Evolutionary conservation across 352 stramenopile genomes (phyloP).

Genomic region (Pythium phragmitis): DNA sequence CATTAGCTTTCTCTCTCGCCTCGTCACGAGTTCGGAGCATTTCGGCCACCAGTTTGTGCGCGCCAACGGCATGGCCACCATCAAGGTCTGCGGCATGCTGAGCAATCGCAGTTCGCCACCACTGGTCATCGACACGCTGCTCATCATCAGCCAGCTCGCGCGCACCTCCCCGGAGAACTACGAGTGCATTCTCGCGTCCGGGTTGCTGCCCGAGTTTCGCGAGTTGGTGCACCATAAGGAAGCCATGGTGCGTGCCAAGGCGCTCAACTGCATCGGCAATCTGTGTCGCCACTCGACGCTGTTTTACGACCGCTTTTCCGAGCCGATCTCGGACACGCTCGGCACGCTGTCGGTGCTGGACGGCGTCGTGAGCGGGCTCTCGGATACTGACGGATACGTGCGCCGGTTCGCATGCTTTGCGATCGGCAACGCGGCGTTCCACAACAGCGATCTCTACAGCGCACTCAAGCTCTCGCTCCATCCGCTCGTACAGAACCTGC

Average conservation of each 20-base stretch:
- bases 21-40: conserved; percentile 83
- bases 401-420: conserved; percentile 93
- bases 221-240: conserved; percentile 61
- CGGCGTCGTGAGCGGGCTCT: conserved; percentile 55
- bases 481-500: conserved; percentile 67
- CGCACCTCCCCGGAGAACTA: conserved; percentile 78
- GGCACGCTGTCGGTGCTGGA: conserved; percentile 44
- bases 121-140: conserved; percentile 75
- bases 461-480: conserved; percentile 61
- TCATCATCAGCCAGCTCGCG: conserved; percentile 88
- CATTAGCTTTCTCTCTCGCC: conserved; percentile 78
- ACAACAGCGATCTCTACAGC: conserved; percentile 78
- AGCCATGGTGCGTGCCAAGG: conserved; percentile 82
- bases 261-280: conserved; percentile 92
- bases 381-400: conserved; percentile 76
- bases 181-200: conserved; percentile 48
- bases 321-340: conserved; percentile 7
- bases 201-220: conserved; percentile 54
- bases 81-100: conserved; percentile 73
- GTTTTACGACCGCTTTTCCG: conserved; percentile 81
- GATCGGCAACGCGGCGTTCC: conserved; percentile 93
- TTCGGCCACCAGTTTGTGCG: conserved; percentile 80
- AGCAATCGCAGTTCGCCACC: conserved; percentile 41
- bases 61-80: conserved; percentile 59
- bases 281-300: conserved; percentile 89